Evolutionary conservation across 345 rosid genomes (phyloP), one percentile per base, ranked within the genome.

Genomic region (Camelina hispida): DNA sequence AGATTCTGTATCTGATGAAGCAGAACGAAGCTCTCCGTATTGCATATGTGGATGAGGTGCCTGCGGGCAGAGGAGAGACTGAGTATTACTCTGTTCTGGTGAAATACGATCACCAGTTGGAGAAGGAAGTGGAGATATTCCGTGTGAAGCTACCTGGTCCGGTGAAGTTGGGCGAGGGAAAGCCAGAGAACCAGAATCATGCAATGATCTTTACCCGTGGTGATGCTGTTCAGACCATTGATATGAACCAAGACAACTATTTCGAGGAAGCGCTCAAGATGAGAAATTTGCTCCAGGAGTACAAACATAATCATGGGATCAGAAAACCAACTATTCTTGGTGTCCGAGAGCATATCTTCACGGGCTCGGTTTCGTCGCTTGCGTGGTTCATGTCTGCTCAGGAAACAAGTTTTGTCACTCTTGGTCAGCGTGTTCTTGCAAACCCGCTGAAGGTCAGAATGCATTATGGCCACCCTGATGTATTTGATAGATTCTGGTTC

Each of bases 391-490:
- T 92, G 97, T 92, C 97, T 74, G 89, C 93, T 37, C 91, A 89
- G 79, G 97, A 92, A 73, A 88, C 83, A 9, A 89, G 93, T 79
- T 89, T 92, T 60, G 96, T 89, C 77, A 92, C 97, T 66, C 85
- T 92, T 43, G 97, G 96, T 58, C 97, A 92, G 79, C 93, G 96
- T 74, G 97, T 92, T 73, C 87, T 92, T 20, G 97, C 97, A 0
- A 89, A 92, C 73, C 96, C 97, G 62, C 77, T 92, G 80, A 92
- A 92, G 85, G 83, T 92, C 37, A 84, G 96, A 55, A 89, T 92
- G 97, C 97, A 92, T 77, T 89, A 92, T 73, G 96, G 97, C 53
- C 97, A 92, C 72, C 97, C 97, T 2, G 97, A 92, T 84, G 96
- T 92, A 50, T 92, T 93, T 59, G 98, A 93, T 83, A 80, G 98